These are phyloP conservation scores for Aegilops tauschii DNA, from an alignment of 176 grass and related monocot genomes.

Conservation along the genomic window DNA sequence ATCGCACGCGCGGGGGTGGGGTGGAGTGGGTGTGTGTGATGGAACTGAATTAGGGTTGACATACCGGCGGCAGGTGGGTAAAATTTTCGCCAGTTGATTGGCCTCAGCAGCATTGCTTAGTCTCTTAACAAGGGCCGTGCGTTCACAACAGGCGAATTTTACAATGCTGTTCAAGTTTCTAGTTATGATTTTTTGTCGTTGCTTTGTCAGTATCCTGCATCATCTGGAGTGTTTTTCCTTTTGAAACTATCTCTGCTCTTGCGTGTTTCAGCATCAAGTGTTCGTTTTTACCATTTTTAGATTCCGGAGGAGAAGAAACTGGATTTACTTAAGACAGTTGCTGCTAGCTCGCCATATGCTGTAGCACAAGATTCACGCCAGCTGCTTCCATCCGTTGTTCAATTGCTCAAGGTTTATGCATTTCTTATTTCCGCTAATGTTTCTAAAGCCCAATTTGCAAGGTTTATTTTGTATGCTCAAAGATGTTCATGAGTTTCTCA, in stretches of 20 bases:
- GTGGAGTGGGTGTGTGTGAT: too few species aligned
- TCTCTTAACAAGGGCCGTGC: background rate
- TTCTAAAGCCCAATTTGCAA: background rate
- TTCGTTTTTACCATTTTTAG: slow-evolving; percentile 32
- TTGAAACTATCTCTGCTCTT: background rate
- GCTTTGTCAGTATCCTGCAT: background rate
- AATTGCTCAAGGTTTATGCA: slow-evolving; percentile 67
- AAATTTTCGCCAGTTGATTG: too few species aligned
- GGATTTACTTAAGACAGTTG: slow-evolving; percentile 90
- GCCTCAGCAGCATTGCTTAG: background rate
- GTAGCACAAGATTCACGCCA: slow-evolving; percentile 91
- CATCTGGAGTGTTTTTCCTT: background rate
- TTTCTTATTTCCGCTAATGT: slow-evolving; percentile 20
- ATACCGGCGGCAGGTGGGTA: too few species aligned
- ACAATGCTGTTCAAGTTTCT: background rate
- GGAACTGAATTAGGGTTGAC: too few species aligned
- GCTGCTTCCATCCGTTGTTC: slow-evolving; percentile 86
- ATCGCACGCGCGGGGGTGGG: too few species aligned
- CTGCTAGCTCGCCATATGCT: slow-evolving; percentile 87
- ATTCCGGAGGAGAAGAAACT: slow-evolving; percentile 89
- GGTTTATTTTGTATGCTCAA: slow-evolving; percentile 1
- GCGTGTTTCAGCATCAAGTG: background rate
- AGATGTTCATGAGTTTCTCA: background rate
- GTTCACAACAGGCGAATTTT: background rate
- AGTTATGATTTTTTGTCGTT: background rate